A percentile compares a stretch with the other conserved stretches of the same genome.
phyloP scores from a whole-genome alignment of 2,329 filamentous ascomycete species.

The Alternaria sp. region DNA sequence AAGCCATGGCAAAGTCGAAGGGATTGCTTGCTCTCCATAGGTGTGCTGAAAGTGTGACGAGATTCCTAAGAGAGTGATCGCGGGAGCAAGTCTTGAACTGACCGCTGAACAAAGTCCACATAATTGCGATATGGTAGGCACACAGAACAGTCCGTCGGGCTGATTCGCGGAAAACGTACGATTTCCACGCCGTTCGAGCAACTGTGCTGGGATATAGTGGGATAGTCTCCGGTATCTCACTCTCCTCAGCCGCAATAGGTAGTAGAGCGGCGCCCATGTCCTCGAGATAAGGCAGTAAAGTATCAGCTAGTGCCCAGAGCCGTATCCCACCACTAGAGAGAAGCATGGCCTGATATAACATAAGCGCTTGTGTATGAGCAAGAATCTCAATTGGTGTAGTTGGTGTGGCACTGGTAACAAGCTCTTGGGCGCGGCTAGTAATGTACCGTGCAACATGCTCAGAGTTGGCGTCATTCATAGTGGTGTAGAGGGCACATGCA shows the following conservation, averaged over 20 bases:
- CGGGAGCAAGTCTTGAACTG: constrained; percentile 24
- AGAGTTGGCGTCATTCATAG: constrained; percentile 60
- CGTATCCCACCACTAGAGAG: constrained; percentile 37
- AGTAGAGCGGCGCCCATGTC: constrained; percentile 16
- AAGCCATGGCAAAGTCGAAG: constrained; percentile 44
- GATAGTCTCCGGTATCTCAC: constrained; percentile 32
- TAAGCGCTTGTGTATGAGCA: constrained; percentile 39
- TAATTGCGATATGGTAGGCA: constrained; percentile 55
- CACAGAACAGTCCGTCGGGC: constrained; percentile 62
- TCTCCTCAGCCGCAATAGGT: constrained; percentile 18
- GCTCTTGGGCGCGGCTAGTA: constrained; percentile 55
- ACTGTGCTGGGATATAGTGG: constrained; percentile 53
- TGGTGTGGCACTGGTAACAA: constrained; percentile 45
- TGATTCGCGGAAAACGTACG: constrained; percentile 65
- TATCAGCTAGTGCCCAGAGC: constrained; percentile 29
- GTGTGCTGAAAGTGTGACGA: constrained; percentile 38
- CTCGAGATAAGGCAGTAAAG: constrained; percentile 29
- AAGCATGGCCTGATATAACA: constrained; percentile 43
- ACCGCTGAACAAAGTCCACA: constrained; percentile 33
- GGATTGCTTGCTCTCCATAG: constrained; percentile 42
- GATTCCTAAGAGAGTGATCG: constrained; percentile 15
- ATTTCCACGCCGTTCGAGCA: constrained; percentile 57
- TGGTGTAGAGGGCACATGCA: constrained; percentile 63
- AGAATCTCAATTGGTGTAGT: constrained; percentile 30
- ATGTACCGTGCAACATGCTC: constrained; percentile 61